phyloP scores from a whole-genome alignment of 2,329 filamentous ascomycete species.

The Golovinomyces cichoracearum region DNA sequence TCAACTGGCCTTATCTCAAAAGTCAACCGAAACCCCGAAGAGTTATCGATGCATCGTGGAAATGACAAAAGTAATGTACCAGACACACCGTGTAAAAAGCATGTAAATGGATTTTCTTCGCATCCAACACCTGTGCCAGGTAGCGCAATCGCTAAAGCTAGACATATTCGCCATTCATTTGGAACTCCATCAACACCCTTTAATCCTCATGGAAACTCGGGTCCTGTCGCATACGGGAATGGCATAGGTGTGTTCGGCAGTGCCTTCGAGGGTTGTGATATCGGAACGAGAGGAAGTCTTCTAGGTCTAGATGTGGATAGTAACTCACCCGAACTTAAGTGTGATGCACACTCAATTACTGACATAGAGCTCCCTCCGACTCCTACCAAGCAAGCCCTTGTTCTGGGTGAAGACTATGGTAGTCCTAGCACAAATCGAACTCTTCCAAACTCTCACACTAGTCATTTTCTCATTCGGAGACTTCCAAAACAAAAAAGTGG shows the following conservation, averaged over 20 bases:
- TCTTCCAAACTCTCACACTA: slow-evolving; percentile 9
- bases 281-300: slow-evolving; percentile 36
- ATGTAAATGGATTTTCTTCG: slow-evolving; percentile 40
- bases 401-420: slow-evolving; percentile 10
- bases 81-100: slow-evolving; percentile 89
- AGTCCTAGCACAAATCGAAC: slow-evolving; percentile 13
- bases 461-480: slow-evolving; percentile 9
- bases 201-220: slow-evolving; percentile 26
- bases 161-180: slow-evolving; percentile 44
- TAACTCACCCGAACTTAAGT: slow-evolving; percentile 27
- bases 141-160: slow-evolving; percentile 33
- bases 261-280: slow-evolving; percentile 18
- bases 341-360: slow-evolving; percentile 29
- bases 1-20: slow-evolving; percentile 91
- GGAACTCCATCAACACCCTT: slow-evolving; percentile 63
- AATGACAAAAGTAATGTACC: slow-evolving; percentile 46
- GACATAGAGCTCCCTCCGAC: slow-evolving; percentile 72
- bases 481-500: slow-evolving; percentile 16
- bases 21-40: slow-evolving; percentile 61
- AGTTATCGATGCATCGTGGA: slow-evolving; percentile 24
- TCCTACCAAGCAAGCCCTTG: slow-evolving; percentile 48
- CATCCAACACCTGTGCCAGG: slow-evolving; percentile 31
- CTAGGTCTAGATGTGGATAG: slow-evolving; percentile 51
- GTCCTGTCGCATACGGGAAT: slow-evolving; percentile 25
- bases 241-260: slow-evolving; percentile 36